These are phyloP conservation scores for Huntiella bhutanensis DNA, from an alignment of 2,329 filamentous ascomycete species.

Conservation along the genomic window DNA sequence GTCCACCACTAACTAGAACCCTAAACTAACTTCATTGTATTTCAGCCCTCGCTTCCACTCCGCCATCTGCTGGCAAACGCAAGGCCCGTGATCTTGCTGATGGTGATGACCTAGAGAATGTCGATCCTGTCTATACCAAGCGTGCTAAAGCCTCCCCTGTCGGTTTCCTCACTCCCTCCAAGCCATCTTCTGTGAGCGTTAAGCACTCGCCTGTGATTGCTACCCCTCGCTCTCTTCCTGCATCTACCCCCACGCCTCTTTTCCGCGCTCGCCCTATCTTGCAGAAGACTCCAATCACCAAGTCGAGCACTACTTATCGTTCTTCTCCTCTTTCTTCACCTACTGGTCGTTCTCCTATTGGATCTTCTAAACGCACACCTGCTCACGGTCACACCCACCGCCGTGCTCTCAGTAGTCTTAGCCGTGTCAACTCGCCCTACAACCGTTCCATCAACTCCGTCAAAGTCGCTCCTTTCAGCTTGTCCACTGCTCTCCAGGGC, in stretches of 20 bases:
- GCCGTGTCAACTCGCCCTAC: constrained; percentile 52
- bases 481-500: constrained; percentile 65
- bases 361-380: constrained; percentile 42
- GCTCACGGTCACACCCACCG: constrained; percentile 43
- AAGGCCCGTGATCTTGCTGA: constrained; percentile 35
- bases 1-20: neutral
- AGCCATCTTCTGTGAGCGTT: constrained; percentile 22
- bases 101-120: constrained; percentile 37
- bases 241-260: constrained; percentile 15
- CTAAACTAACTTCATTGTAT: constrained; percentile 7
- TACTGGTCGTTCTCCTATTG: constrained; percentile 63
- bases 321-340: constrained; percentile 34
- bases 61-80: constrained; percentile 30
- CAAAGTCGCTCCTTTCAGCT: constrained; percentile 44
- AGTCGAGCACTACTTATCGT: constrained; percentile 22
- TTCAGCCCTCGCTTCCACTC: constrained; percentile 12
- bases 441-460: constrained; percentile 28
- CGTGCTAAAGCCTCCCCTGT: constrained; percentile 29
- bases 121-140: constrained; percentile 42
- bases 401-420: constrained; percentile 37
- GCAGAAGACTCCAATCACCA: constrained; percentile 32
- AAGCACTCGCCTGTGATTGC: constrained; percentile 17
- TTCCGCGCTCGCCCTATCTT: constrained; percentile 26
- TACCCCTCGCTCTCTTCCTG: constrained; percentile 17
- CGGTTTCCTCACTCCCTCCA: constrained; percentile 19